Base-by-base conservation (phyloP, 1,284 basidiomycete species). In the Moniliella sp. region DNA sequence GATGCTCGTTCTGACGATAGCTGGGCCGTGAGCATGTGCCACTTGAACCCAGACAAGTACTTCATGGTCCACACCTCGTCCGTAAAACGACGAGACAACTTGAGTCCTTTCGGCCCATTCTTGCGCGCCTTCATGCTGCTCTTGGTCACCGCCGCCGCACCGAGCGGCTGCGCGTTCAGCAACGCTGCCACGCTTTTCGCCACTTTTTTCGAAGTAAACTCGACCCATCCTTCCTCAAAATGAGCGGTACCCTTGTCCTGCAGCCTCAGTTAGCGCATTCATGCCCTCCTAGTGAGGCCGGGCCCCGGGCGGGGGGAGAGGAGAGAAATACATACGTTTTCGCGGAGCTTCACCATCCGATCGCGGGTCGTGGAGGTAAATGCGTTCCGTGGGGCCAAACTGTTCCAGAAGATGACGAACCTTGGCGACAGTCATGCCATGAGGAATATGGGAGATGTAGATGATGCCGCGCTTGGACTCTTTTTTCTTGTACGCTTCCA, bases 1-100 rank as follows among this genome's bases (percentile, higher is more conserved):
- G 80, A 67, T 15, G 86, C 83, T 11, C 80, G 74, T 65, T 97
- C 91, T 54, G 93, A 78, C 18, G 88, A 88, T 88, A 99, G 77
- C 69, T 94, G 88, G 62, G 94, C 91, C 8, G 82, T 86, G 39
- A 99, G 67, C 86, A 93, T 93, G 61, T 78, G 76, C 91, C 91
- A 97, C 61, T 91, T 94, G 69, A 94, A 99, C 43, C 75, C 79
- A 4, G 83, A 83, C 32, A 99, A 67, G 58, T 97, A 99, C 61
- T 88, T 88, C 83, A 97, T 91, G 27, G 91, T 94, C 91, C 91
- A 97, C 4, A 99, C 74, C 45, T 97, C 86, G 55, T 97, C 84
- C 53, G 81, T 69, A 80, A 82, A 94, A 37, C 55, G 34, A 18
- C 32, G 16, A 2, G 28, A 12, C 14, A 18, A 27, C 25, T 48